Evolutionary conservation across 768 basidiomycete species (phyloP).

Genomic region (Albatrellus ellisii): DNA sequence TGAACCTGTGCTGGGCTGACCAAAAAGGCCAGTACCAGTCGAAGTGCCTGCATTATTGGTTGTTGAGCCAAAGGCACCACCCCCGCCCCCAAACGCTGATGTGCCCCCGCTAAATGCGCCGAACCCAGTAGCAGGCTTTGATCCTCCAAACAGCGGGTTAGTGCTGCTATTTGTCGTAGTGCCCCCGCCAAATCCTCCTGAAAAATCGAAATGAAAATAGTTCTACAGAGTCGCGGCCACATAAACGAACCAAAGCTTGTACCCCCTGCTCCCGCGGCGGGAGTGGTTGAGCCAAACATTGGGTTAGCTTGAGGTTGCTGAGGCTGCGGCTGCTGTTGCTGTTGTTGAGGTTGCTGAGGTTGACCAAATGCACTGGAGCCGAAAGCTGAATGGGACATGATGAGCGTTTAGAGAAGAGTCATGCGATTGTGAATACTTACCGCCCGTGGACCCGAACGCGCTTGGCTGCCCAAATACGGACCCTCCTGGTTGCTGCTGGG

Average conservation of each 20-base stretch:
- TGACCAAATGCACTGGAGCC: slow-evolving; percentile 41
- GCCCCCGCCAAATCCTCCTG: slow-evolving; percentile 24
- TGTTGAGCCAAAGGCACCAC: slow-evolving; percentile 29
- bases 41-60: slow-evolving; percentile 19
- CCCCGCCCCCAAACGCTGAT: slow-evolving; percentile 34
- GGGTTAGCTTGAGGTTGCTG: slow-evolving; percentile 57
- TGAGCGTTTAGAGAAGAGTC: slow-evolving; percentile 1
- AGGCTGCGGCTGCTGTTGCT: no score
- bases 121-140: slow-evolving; percentile 65
- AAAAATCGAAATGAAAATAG: neutral
- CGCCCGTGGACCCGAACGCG: slow-evolving; percentile 55
- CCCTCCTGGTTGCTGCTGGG: slow-evolving; percentile 22
- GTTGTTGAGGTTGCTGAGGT: slow-evolving; percentile 21
- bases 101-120: slow-evolving; percentile 59
- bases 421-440: slow-evolving; percentile 23
- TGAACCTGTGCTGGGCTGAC: slow-evolving; percentile 32
- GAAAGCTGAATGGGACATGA: slow-evolving; percentile 17
- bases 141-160: slow-evolving; percentile 40
- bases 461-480: slow-evolving; percentile 60
- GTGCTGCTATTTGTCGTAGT: slow-evolving; percentile 24
- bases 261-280: slow-evolving; percentile 20
- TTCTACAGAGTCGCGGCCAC: neutral
- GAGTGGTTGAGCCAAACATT: slow-evolving; percentile 51
- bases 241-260: slow-evolving; percentile 24
- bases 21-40: slow-evolving; percentile 44